A percentile compares a stretch with the other conserved stretches of the same genome.
Evolutionary conservation across 257 asterid genomes (phyloP).

Genomic region (Solanum chiquidenum): DNA sequence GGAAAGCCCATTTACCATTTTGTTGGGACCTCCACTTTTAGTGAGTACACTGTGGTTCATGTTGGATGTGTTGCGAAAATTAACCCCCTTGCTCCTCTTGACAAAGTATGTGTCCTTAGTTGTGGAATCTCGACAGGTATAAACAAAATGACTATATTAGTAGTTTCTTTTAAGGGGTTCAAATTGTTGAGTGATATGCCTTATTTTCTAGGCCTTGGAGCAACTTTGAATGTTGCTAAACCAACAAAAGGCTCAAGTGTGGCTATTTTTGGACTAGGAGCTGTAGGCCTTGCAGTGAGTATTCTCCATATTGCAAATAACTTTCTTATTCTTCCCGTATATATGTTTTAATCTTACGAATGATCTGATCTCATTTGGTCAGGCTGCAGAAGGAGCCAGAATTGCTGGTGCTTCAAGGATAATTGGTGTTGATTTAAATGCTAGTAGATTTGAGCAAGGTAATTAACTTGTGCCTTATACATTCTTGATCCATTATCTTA

Average conservation of each 20-base stretch:
- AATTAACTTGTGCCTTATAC: background rate
- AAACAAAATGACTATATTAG: background rate
- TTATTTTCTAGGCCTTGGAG: constrained; percentile 55
- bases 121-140: constrained; percentile 85
- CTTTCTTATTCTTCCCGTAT: background rate
- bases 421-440: constrained; percentile 62
- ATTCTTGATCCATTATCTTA: background rate
- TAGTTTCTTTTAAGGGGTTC: background rate
- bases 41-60: constrained; percentile 71
- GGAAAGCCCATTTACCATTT: constrained; percentile 75
- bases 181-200: background rate
- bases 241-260: constrained; percentile 57
- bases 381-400: constrained; percentile 90
- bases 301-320: background rate
- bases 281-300: constrained; percentile 81
- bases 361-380: background rate
- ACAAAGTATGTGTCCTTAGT: constrained; percentile 70
- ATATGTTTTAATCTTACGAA: background rate
- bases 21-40: constrained; percentile 69
- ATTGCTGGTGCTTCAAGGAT: constrained; percentile 68
- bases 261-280: constrained; percentile 80
- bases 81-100: constrained; percentile 68
- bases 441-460: constrained; percentile 55
- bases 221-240: constrained; percentile 75
- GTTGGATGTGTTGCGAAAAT: constrained; percentile 72